phyloP scores from a whole-genome alignment of 306 rosid species.

The Cicer yamashitae region DNA sequence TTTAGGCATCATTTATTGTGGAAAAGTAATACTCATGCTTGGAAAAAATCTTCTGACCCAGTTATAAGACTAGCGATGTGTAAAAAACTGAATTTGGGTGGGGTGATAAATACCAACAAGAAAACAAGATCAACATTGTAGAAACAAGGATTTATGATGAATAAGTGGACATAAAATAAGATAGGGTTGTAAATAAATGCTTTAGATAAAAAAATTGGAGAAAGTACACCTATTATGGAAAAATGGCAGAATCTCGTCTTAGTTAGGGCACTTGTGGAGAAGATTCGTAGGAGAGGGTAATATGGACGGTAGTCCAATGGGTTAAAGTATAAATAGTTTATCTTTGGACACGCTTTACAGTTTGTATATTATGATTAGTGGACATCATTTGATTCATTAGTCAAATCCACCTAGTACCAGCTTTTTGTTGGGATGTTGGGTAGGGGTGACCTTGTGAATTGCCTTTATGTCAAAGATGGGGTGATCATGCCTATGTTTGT shows the following conservation, averaged over 20 bases:
- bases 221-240: background rate
- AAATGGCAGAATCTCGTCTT: background rate
- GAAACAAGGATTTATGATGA: background rate
- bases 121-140: background rate
- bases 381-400: constrained; percentile 9
- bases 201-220: background rate
- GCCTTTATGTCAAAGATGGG: background rate
- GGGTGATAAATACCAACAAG: constrained; percentile 21
- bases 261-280: background rate
- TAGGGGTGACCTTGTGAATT: background rate
- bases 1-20: background rate
- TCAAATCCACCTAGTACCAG: background rate
- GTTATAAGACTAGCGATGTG: constrained; percentile 5
- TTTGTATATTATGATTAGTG: background rate
- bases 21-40: background rate
- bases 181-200: background rate
- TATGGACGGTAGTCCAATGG: too few relatives aligned
- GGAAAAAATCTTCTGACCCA: background rate
- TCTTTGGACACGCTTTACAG: background rate
- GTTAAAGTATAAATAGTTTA: background rate
- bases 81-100: constrained; percentile 4
- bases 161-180: background rate
- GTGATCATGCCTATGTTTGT: background rate
- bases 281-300: background rate
- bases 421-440: background rate